phyloP scores from a whole-genome alignment of 2,329 filamentous ascomycete species.

The Alternaria novae-zelandiae region DNA sequence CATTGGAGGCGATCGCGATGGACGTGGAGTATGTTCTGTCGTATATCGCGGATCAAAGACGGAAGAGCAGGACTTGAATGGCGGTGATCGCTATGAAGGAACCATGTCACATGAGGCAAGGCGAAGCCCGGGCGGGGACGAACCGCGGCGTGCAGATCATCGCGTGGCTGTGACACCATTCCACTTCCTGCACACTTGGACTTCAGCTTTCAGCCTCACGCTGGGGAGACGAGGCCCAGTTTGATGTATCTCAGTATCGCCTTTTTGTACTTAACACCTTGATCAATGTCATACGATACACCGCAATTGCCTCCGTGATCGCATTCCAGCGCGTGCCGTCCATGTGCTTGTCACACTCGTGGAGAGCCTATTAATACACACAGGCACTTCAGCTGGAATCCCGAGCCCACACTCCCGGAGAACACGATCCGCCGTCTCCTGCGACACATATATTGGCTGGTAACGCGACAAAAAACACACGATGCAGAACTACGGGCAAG shows the following conservation, averaged over 20 bases:
- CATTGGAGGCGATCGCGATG: slow-evolving; percentile 20
- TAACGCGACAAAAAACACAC: neutral
- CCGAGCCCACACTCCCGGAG: slow-evolving; percentile 1
- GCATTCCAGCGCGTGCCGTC: slow-evolving; percentile 15
- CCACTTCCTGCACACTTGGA: slow-evolving; percentile 15
- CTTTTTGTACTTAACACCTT: slow-evolving; percentile 9
- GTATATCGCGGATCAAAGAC: slow-evolving; percentile 19
- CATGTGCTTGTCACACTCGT: slow-evolving; percentile 9
- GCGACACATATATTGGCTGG: neutral
- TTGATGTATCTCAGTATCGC: slow-evolving; percentile 17
- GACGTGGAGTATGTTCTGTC: slow-evolving; percentile 27
- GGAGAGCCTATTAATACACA: slow-evolving; percentile 22
- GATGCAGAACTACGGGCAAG: slow-evolving; percentile 46
- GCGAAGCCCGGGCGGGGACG: slow-evolving; percentile 10
- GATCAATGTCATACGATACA: slow-evolving; percentile 5
- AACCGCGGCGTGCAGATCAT: neutral
- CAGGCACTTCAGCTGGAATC: slow-evolving; percentile 15
- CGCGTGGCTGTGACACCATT: slow-evolving; percentile 28
- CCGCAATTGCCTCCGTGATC: slow-evolving; percentile 9
- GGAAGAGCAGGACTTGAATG: neutral
- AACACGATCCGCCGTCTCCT: neutral
- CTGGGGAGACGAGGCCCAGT: slow-evolving; percentile 17
- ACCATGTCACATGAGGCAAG: slow-evolving; percentile 6
- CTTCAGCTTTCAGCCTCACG: slow-evolving; percentile 40
- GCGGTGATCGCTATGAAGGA: neutral